phyloP scores from a whole-genome alignment of 2,329 filamentous ascomycete species.

The Colletotrichum scovillei region DNA sequence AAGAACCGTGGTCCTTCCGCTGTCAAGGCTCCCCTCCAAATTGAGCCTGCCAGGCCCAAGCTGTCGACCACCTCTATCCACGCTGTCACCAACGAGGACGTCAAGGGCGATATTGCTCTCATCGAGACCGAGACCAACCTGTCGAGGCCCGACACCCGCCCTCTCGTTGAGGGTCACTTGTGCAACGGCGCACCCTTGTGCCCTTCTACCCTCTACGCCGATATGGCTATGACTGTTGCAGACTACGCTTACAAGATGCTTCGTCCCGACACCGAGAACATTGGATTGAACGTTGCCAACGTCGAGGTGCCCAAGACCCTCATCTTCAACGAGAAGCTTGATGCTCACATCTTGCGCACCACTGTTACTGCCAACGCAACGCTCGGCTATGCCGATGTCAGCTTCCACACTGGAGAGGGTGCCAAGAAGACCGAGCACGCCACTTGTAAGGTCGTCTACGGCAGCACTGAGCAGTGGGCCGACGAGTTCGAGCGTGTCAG shows the following conservation, averaged over 20 bases:
- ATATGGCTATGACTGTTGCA: conserved; percentile 72
- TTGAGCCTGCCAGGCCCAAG: conserved; percentile 61
- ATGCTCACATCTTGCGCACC: conserved; percentile 69
- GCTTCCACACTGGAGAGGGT: conserved; percentile 70
- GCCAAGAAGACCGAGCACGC: conserved; percentile 71
- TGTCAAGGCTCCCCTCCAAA: conserved; percentile 43
- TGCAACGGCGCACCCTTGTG: conserved; percentile 76
- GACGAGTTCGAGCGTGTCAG: conserved; percentile 74
- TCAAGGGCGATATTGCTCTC: conserved; percentile 68
- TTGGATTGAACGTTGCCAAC: conserved; percentile 72
- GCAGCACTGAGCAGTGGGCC: conserved; percentile 69
- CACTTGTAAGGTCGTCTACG: conserved; percentile 68
- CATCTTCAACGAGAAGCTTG: conserved; percentile 62
- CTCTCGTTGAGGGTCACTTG: conserved; percentile 71
- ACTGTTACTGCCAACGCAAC: conserved; percentile 69
- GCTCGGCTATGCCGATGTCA: conserved; percentile 64
- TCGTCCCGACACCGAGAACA: conserved; percentile 64
- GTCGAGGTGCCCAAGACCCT: conserved; percentile 79
- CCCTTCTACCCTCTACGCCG: conserved; percentile 68
- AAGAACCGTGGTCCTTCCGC: conserved; percentile 70
- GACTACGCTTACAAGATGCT: conserved; percentile 73
- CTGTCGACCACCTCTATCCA: conserved; percentile 75
- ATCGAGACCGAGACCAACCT: conserved; percentile 76
- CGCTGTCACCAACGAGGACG: conserved; percentile 70
- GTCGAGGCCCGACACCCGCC: conserved; percentile 69